Base-by-base conservation (phyloP, 2,329 filamentous ascomycete genomes). In the Fusarium sp. region DNA sequence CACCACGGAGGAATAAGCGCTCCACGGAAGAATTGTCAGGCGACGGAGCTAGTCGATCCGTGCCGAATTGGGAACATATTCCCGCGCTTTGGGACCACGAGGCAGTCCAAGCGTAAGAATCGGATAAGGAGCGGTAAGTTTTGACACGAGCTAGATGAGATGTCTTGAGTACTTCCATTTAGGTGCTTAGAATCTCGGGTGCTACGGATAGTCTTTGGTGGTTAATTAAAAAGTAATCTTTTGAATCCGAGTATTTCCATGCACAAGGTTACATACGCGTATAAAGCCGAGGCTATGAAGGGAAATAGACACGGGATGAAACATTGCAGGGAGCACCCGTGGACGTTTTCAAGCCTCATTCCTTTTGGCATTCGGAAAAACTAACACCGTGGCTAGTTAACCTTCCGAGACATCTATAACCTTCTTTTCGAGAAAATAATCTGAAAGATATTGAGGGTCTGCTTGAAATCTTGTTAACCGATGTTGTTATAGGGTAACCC, bases 1-100 rank as follows among this genome's bases (percentile, higher is more conserved):
- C 24, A 24, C 24, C 24, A 24, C 24, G 24, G 24, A 24, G 24
- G 24, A 24, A 24, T 24, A 24, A 65, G 61, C 61, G 61, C 61
- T 5, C 61, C 60, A 65, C 60, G 61, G 61, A 65, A 59, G 60
- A 65, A 65, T 65, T 64, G 14, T n/a, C 9, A 14, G 17, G 17
- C 13, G 22, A 7, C 61, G 53, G 61, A 59, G 22, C 30, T 33
- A 9, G 15, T 46, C 41, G 37, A 52, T 65, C 61, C 61, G 60
- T 37, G n/a, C 60, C 53, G n/a, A 6, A 48, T 59, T 37, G 22
- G 60, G 61, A 5, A 33, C n/a, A 10, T 37, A 19, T n/a, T 17
- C 7, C 35, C 35, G 17, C 2, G 17, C 17, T n/a, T 37, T 17
- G 33, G 33, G 28, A 3, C 33, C 33, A 35, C 33, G 35, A n/a